These are phyloP conservation scores for Metschnikowia bowlesiae DNA, from an alignment of 805 yeast species.

Conservation along the genomic window DNA sequence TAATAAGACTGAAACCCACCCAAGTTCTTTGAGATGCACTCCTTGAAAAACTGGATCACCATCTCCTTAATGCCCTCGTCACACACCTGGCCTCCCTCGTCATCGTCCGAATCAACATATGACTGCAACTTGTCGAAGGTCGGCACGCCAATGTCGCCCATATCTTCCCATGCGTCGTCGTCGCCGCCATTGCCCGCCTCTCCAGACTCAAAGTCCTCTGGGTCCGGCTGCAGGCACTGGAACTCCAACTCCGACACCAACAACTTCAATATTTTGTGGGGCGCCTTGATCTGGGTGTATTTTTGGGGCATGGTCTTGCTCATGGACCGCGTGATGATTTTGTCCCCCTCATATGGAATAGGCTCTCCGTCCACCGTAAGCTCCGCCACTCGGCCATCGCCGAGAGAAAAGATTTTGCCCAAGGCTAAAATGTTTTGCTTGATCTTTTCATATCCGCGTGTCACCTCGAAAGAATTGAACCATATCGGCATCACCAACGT, in stretches of 20 bases:
- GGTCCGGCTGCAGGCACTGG: slow-evolving; percentile 52
- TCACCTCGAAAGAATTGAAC: slow-evolving; percentile 76
- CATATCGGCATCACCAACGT: slow-evolving; percentile 66
- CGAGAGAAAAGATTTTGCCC: slow-evolving; percentile 57
- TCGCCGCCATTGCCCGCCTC: slow-evolving; percentile 26
- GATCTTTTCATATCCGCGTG: slow-evolving; percentile 74
- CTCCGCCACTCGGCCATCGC: slow-evolving; percentile 47
- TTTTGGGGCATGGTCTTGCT: slow-evolving; percentile 59
- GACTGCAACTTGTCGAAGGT: slow-evolving; percentile 59
- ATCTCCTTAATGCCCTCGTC: slow-evolving; percentile 38
- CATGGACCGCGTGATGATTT: slow-evolving; percentile 85
- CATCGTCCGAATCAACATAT: slow-evolving; percentile 45
- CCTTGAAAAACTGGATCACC: slow-evolving; percentile 51
- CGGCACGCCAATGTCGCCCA: slow-evolving; percentile 61
- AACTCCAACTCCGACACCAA: slow-evolving; percentile 64
- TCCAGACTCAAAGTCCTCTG: slow-evolving; percentile 31
- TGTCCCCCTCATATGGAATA: slow-evolving; percentile 53
- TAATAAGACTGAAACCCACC: slow-evolving; percentile 53
- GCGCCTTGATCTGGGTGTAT: slow-evolving; percentile 63
- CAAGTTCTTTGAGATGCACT: slow-evolving; percentile 46
- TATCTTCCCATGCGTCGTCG: slow-evolving; percentile 67
- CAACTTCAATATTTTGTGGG: slow-evolving; percentile 67
- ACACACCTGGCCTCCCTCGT: slow-evolving; percentile 24
- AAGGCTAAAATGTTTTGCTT: slow-evolving; percentile 66
- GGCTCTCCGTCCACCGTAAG: slow-evolving; percentile 75